Evolutionary conservation across 129 eudicot genomes (phyloP).

Genomic region (Arctium minus): DNA sequence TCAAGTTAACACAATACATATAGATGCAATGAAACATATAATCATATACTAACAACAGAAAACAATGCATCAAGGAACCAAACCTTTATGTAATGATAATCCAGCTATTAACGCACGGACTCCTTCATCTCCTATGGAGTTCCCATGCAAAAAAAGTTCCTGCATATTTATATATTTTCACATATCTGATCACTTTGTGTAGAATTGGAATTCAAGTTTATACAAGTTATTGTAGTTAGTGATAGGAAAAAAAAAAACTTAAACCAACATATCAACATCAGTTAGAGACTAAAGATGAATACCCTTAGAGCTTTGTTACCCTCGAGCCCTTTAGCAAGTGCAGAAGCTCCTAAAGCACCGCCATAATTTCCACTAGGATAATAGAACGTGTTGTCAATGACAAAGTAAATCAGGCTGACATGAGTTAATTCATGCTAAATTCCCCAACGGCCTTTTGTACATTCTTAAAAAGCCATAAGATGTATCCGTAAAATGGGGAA

Average conservation of each 20-base stretch:
- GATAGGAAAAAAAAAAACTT: background rate
- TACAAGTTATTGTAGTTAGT: background rate
- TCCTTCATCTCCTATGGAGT: constrained; percentile 95
- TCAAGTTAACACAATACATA: constrained; percentile 25
- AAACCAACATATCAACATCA: background rate
- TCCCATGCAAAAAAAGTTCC: constrained; percentile 89
- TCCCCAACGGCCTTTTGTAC: background rate
- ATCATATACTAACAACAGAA: background rate
- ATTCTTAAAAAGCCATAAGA: background rate
- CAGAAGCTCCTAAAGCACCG: constrained; percentile 90
- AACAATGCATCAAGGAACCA: constrained; percentile 1
- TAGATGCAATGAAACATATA: background rate
- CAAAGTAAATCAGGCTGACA: constrained; percentile 2
- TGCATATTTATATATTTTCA: constrained; percentile 23
- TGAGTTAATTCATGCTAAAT: background rate
- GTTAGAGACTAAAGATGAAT: constrained; percentile 1
- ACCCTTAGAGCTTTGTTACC: constrained; percentile 91
- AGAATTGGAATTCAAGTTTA: constrained; percentile 9
- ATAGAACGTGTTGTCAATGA: constrained; percentile 1
- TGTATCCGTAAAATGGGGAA: background rate
- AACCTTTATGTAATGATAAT: constrained; percentile 70
- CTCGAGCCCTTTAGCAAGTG: constrained; percentile 91
- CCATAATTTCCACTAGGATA: constrained; percentile 89
- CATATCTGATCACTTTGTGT: constrained; percentile 6
- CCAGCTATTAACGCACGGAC: constrained; percentile 79